Percentiles rank a stretch among this genome's conserved stretches.
Evolutionary conservation across 176 grass and related monocot genomes (phyloP).

Genomic region (Bonia amplexicaulis): DNA sequence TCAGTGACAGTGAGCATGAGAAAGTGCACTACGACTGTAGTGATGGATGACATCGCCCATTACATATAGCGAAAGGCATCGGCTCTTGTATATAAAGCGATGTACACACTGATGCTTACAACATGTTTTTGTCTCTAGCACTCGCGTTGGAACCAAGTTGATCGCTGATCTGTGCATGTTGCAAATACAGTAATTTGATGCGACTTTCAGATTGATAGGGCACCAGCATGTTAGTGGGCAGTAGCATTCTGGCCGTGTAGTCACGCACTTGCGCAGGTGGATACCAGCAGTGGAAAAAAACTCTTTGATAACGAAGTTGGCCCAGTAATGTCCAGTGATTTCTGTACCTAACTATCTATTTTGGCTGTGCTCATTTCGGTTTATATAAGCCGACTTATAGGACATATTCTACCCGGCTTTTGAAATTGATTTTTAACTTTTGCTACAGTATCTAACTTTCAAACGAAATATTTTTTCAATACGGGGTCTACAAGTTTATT

Average conservation of each 20-base stretch:
- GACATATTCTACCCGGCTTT: too few species aligned
- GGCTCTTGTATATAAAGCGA: background rate
- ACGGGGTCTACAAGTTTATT: too few species aligned
- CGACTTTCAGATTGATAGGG: background rate
- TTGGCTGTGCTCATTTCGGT: too few species aligned
- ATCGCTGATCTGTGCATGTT: background rate
- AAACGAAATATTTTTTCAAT: too few species aligned
- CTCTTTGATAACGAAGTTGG: background rate
- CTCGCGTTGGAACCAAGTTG: background rate
- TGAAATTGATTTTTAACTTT: too few species aligned
- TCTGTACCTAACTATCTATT: background rate
- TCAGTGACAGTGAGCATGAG: background rate
- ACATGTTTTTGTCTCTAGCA: background rate
- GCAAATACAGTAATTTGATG: background rate
- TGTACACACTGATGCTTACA: background rate
- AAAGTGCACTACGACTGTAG: background rate
- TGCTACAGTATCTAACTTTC: too few species aligned
- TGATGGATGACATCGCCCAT: constrained; percentile 21
- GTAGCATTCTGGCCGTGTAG: background rate
- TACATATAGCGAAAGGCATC: background rate
- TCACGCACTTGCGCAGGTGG: constrained; percentile 20
- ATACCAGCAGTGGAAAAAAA: background rate
- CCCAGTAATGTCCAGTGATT: too few species aligned
- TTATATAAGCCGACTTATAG: too few species aligned
- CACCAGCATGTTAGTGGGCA: background rate